Conservation (phyloP, 2,329 filamentous ascomycete species). For the Cladosporium velox region DNA sequence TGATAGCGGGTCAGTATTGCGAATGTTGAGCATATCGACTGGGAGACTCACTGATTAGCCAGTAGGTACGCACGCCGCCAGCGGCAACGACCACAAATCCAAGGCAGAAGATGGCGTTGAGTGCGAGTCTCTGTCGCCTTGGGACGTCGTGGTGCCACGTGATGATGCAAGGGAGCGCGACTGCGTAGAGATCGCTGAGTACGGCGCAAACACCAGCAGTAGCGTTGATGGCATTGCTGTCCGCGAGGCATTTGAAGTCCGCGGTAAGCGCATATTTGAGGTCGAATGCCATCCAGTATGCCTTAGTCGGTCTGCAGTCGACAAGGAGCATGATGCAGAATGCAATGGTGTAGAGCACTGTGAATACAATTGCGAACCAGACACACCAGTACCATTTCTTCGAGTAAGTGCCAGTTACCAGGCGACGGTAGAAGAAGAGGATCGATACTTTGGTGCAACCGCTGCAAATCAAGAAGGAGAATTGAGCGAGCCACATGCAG, state of each 20-base stretch:
- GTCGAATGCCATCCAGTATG: constrained; percentile 45
- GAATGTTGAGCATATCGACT: neutral
- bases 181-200: constrained; percentile 45
- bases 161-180: constrained; percentile 46
- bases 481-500: constrained; percentile 39
- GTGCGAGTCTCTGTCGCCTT: constrained; percentile 46
- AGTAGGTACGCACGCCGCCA: constrained; percentile 42
- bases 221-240: constrained; percentile 44
- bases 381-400: constrained; percentile 41
- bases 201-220: constrained; percentile 43
- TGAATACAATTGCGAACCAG: constrained; percentile 42
- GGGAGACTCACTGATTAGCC: constrained; percentile 30
- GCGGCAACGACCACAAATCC: constrained; percentile 45
- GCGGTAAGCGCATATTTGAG: constrained; percentile 36
- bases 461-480: constrained; percentile 37
- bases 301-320: constrained; percentile 43
- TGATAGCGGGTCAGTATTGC: constrained; percentile 15
- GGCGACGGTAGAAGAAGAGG: constrained; percentile 45
- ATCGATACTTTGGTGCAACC: constrained; percentile 42
- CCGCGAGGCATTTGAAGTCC: constrained; percentile 36
- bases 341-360: constrained; percentile 41
- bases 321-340: constrained; percentile 40
- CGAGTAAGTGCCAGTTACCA: constrained; percentile 40
- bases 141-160: constrained; percentile 49
- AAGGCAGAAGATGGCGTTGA: constrained; percentile 48